Base-by-base conservation (phyloP, 1,139 yeast genomes). In the Diutina mesorugosa region DNA sequence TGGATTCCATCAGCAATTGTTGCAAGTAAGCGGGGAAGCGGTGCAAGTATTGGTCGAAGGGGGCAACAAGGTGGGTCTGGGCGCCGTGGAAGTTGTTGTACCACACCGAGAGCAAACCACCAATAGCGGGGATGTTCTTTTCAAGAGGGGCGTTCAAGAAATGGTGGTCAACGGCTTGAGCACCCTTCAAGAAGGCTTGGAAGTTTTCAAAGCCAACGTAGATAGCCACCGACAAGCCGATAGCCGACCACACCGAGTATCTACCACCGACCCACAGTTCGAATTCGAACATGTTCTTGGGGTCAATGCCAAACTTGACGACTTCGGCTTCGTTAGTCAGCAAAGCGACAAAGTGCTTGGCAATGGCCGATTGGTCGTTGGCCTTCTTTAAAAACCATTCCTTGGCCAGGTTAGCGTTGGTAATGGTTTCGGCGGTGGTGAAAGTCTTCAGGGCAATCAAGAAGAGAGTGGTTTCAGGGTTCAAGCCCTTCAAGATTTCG, bases 191-290 rank as follows among this genome's bases (percentile, higher is more conserved):
- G 80, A 93, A 90, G 60, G 80, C 81, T 60, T 88, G 90, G 69
- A 93, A 93, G 81, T 90, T 89, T 63, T 93, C 98, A 71, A 72
- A 93, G 61, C 99, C 99, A 73, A 93, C 86, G 82, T 87, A 93
- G 66, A 93, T 77, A 66, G 96, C 96, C 61, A 93, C 93, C 45
- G 97, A 89, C 66, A 93, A 83, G 61, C 99, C 99, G 72, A 93
- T 93, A 63, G 99, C 95, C 52, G 97, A 89, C 99, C 99, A 93
- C 59, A 93, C 99, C 30, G 98, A 91, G 84, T 93, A 93, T 75
- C 99, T 87, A 68, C 99, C 99, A 68, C 99, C 99, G 61, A 93
- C 99, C 99, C 99, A 93, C 77, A 78, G 86, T 73, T 90, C 97
- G 68, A 93, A 93, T 60, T 96, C 98, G 75, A 93, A 93, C 99